These are phyloP conservation scores for Leccinellum luteum DNA, from an alignment of 768 basidiomycete genomes.

Conservation along the genomic window DNA sequence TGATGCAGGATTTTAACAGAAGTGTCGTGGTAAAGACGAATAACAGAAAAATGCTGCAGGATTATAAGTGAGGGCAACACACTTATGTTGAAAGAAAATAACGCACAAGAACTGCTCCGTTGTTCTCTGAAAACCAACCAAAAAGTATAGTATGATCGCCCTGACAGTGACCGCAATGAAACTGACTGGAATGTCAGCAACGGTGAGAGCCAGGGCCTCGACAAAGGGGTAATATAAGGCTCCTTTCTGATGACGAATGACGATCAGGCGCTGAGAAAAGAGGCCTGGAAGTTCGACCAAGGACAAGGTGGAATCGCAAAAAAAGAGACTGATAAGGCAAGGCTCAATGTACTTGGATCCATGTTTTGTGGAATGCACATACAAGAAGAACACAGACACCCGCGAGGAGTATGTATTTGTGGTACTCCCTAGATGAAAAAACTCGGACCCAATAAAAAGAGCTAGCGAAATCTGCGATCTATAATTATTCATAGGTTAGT, in stretches of 20 bases:
- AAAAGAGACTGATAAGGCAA: constrained; percentile 36
- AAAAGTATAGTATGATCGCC: constrained; percentile 15
- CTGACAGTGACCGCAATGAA: constrained; percentile 17
- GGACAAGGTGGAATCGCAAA: constrained; percentile 51
- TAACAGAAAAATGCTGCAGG: constrained; percentile 54
- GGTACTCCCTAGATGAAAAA: constrained; percentile 36
- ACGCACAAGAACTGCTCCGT: constrained; percentile 20
- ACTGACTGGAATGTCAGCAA: constrained; percentile 46
- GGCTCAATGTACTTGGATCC: not conserved
- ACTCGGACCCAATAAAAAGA: constrained; percentile 35
- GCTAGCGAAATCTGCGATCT: constrained; percentile 32
- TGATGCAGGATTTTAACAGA: constrained; percentile 74
- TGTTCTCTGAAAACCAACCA: constrained; percentile 19
- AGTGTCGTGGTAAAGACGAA: constrained; percentile 52
- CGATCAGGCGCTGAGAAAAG: constrained; percentile 43
- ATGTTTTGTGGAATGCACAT: constrained; percentile 18
- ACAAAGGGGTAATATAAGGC: constrained; percentile 51
- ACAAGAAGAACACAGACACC: constrained; percentile 78
- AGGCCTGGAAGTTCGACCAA: constrained; percentile 53
- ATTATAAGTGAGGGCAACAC: constrained; percentile 29
- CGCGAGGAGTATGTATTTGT: constrained; percentile 47
- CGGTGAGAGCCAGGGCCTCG: constrained; percentile 40
- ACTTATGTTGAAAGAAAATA: not conserved
- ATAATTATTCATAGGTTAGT: constrained; percentile 18
- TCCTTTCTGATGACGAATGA: constrained; percentile 39